These are phyloP conservation scores for Colletotrichum sp. DNA, from an alignment of 2,329 filamentous ascomycete species.

Conservation along the genomic window DNA sequence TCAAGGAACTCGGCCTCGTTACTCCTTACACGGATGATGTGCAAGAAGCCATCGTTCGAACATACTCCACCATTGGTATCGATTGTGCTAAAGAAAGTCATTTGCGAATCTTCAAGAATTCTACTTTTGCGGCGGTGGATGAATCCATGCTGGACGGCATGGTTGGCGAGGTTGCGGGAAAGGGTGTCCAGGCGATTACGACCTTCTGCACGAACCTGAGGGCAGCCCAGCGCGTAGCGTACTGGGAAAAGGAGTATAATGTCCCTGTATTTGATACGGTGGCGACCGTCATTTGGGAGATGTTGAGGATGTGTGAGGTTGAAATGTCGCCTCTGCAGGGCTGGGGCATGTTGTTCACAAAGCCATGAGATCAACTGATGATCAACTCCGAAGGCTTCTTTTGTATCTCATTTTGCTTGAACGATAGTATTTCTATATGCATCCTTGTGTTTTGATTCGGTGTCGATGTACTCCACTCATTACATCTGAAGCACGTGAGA, in stretches of 20 bases:
- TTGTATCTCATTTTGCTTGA: background rate
- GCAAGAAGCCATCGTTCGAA: constrained; percentile 38
- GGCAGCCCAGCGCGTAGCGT: constrained; percentile 38
- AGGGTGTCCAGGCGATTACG: constrained; percentile 33
- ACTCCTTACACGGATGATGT: constrained; percentile 47
- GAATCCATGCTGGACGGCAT: constrained; percentile 26
- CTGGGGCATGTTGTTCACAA: constrained; percentile 39
- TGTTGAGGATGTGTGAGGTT: constrained; percentile 36
- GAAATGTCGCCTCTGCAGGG: constrained; percentile 30
- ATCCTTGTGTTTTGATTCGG: background rate
- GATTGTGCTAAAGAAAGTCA: constrained; percentile 36
- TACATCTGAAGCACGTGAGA: background rate
- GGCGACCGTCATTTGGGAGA: constrained; percentile 44
- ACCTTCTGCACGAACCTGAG: constrained; percentile 49
- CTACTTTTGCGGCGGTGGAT: constrained; percentile 37
- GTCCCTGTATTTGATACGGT: constrained; percentile 46
- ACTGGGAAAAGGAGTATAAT: constrained; percentile 40
- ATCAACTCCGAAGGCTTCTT: background rate
- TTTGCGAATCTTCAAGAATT: constrained; percentile 39
- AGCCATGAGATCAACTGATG: background rate
- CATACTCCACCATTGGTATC: constrained; percentile 36
- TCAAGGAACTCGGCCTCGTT: constrained; percentile 31
- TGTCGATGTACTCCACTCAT: background rate
- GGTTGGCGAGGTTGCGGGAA: constrained; percentile 29
- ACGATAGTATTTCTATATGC: background rate